Conservation (phyloP, 345 rosid species). For the Aquilaria yunnanensis region DNA sequence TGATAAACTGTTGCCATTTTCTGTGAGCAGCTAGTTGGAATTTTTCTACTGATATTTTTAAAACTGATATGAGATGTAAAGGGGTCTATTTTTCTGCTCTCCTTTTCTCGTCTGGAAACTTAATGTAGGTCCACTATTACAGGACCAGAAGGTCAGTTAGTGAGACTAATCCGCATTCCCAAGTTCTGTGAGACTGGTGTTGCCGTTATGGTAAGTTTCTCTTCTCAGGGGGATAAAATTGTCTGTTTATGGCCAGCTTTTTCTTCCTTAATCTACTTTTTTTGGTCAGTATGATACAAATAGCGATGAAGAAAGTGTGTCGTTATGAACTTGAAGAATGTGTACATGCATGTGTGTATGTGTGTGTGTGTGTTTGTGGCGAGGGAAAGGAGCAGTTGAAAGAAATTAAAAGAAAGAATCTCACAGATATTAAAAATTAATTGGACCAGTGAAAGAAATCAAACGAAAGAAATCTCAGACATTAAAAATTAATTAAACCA, state of each 20-base stretch:
- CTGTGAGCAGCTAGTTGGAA: background rate
- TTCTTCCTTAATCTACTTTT: background rate
- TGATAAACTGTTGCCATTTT: background rate
- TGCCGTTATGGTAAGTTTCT: slow-evolving; percentile 64
- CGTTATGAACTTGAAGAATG: background rate
- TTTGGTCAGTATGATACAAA: background rate
- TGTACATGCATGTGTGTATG: background rate
- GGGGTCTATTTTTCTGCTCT: background rate
- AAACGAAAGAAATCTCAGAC: no score
- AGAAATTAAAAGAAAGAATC: background rate
- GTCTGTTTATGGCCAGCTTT: background rate
- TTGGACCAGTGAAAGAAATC: no score
- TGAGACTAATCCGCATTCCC: slow-evolving; percentile 71
- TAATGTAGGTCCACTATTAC: slow-evolving; percentile 16
- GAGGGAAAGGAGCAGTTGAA: background rate
- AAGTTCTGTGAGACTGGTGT: slow-evolving; percentile 70
- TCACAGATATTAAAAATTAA: no score
- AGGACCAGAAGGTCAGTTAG: slow-evolving; percentile 81
- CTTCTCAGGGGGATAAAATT: slow-evolving; percentile 7
- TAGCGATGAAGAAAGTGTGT: no score
- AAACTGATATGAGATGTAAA: no score
- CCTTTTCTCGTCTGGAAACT: background rate
- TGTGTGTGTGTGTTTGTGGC: background rate
- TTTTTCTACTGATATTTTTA: background rate
- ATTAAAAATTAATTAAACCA: no score